Conservation (phyloP, 2,329 filamentous ascomycete species). For the Aspergillus tubingensis region DNA sequence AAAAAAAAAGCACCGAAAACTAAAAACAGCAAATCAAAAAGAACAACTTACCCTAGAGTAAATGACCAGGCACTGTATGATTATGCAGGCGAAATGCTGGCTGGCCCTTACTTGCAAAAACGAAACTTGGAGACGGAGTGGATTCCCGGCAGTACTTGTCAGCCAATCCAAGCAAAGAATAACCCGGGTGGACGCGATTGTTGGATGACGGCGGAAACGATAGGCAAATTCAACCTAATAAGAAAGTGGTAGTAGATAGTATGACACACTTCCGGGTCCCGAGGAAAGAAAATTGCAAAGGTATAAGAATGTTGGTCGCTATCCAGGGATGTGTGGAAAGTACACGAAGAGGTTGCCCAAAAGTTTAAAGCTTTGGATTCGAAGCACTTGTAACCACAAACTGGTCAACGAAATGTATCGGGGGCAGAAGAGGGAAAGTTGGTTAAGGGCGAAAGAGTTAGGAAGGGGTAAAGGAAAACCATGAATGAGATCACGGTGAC, state of each 20-base stretch:
- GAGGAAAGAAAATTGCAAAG: slow-evolving; percentile 4
- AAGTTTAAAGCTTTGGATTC: background rate
- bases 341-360: background rate
- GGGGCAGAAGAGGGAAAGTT: slow-evolving; percentile 1
- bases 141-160: slow-evolving; percentile 21
- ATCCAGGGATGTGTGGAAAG: slow-evolving; percentile 6
- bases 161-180: slow-evolving; percentile 25
- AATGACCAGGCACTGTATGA: slow-evolving; percentile 4
- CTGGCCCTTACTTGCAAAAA: slow-evolving; percentile 22
- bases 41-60: slow-evolving; percentile 9
- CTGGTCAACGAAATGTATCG: slow-evolving; percentile 2
- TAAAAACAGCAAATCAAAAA: background rate
- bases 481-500: slow-evolving; percentile 43
- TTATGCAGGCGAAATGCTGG: slow-evolving; percentile 17
- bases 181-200: slow-evolving; percentile 11
- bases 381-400: background rate
- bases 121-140: slow-evolving; percentile 25
- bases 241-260: background rate
- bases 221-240: slow-evolving; percentile 14
- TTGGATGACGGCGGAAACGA: slow-evolving; percentile 17
- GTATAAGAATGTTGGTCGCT: slow-evolving; percentile 9
- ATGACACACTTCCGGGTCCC: background rate
- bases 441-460: too few relatives aligned
- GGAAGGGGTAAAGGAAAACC: slow-evolving; percentile 9
- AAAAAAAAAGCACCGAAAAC: background rate